Conservation (phyloP, 345 rosid species). For the Capsella bursapastoris region DNA sequence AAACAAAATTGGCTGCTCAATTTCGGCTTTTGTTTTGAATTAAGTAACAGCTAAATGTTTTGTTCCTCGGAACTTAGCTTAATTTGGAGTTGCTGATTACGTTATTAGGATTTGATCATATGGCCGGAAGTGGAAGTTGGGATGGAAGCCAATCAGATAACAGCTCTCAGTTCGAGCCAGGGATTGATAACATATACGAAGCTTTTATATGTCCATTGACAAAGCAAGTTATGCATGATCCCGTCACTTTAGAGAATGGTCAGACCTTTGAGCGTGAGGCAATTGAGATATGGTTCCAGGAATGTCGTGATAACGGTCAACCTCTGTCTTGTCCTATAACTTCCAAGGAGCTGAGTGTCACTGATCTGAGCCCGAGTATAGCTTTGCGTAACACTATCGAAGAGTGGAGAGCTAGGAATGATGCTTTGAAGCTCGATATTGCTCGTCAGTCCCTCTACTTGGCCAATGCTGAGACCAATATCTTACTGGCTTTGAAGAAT, state of each 20-base stretch:
- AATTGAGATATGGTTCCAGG: slow-evolving; percentile 84
- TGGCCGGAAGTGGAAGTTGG: slow-evolving; percentile 75
- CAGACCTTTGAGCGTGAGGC: slow-evolving; percentile 93
- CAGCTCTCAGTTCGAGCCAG: slow-evolving; percentile 69
- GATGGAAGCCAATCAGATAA: slow-evolving; percentile 85
- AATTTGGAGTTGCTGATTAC: background rate
- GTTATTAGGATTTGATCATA: slow-evolving; percentile 19
- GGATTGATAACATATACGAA: slow-evolving; percentile 80
- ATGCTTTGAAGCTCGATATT: slow-evolving; percentile 79
- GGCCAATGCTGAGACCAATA: slow-evolving; percentile 67
- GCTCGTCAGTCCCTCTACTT: slow-evolving; percentile 70
- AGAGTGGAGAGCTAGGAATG: slow-evolving; percentile 97
- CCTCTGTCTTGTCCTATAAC: slow-evolving; percentile 81
- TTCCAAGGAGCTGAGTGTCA: slow-evolving; percentile 58
- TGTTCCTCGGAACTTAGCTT: background rate
- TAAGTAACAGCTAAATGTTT: background rate
- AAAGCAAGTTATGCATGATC: slow-evolving; percentile 84
- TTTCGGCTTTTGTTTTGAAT: background rate
- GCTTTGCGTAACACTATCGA: slow-evolving; percentile 86
- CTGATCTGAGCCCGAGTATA: slow-evolving; percentile 76
- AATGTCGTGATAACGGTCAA: slow-evolving; percentile 67
- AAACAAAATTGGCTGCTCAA: background rate
- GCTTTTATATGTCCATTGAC: slow-evolving; percentile 93
- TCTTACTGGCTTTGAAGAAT: slow-evolving; percentile 63
- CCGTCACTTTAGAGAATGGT: slow-evolving; percentile 87